These are phyloP conservation scores for Proliferodiscus dingleyae DNA, from an alignment of 2,329 filamentous ascomycete species.

Conservation along the genomic window DNA sequence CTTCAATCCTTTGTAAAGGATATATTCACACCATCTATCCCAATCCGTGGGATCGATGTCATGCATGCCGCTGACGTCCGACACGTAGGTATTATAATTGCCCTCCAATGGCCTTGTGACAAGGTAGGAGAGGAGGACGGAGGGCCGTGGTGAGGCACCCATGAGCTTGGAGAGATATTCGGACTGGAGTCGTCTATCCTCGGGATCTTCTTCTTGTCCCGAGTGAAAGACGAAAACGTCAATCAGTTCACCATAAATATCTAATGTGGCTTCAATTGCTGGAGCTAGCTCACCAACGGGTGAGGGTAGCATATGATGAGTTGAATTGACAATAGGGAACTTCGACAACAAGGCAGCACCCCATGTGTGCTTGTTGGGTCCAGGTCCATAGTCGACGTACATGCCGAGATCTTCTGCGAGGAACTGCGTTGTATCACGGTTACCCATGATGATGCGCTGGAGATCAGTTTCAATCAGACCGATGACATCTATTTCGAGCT, in stretches of 20 bases:
- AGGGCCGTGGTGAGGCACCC: slow-evolving; percentile 73
- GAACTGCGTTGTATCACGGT: slow-evolving; percentile 92
- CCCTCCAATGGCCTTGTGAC: slow-evolving; percentile 86
- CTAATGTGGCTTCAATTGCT: slow-evolving; percentile 92
- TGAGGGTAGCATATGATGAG: slow-evolving; percentile 88
- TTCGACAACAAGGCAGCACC: slow-evolving; percentile 89
- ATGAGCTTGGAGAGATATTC: slow-evolving; percentile 85
- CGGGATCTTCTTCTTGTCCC: slow-evolving; percentile 91
- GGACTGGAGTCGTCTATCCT: slow-evolving; percentile 82
- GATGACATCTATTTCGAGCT: slow-evolving; percentile 94
- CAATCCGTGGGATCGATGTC: slow-evolving; percentile 90
- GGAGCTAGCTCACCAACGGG: slow-evolving; percentile 93
- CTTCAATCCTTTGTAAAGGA: slow-evolving; percentile 84
- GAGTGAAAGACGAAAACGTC: slow-evolving; percentile 99
- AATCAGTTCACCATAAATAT: slow-evolving; percentile 83
- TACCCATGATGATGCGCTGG: slow-evolving; percentile 99
- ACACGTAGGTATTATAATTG: slow-evolving; percentile 96
- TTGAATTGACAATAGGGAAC: slow-evolving; percentile 95
- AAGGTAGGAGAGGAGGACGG: slow-evolving; percentile 84
- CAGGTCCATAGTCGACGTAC: slow-evolving; percentile 97
- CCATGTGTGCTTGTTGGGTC: slow-evolving; percentile 99
- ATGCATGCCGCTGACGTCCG: slow-evolving; percentile 80
- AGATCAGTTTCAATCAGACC: slow-evolving; percentile 91
- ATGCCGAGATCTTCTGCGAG: slow-evolving; percentile 95
- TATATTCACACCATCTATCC: slow-evolving; percentile 99